These are phyloP conservation scores for Oidium heveae DNA, from an alignment of 2,329 filamentous ascomycete genomes.

Conservation along the genomic window DNA sequence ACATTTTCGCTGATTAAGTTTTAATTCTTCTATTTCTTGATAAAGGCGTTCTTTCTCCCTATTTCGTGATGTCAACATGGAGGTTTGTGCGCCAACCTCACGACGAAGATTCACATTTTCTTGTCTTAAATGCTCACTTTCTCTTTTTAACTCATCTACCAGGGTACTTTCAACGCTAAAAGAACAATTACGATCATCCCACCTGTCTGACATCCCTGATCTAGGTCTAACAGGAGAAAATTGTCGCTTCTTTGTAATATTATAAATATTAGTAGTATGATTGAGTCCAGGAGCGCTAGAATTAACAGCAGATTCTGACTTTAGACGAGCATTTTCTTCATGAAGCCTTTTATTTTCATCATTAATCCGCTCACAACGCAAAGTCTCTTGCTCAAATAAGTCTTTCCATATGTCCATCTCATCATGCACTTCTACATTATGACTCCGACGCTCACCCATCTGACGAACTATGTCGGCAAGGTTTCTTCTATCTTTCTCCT, in stretches of 20 bases:
- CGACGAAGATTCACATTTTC: conserved; percentile 82
- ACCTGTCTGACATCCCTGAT: conserved; percentile 19
- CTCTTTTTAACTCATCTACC: conserved; percentile 47
- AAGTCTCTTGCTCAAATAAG: conserved; percentile 74
- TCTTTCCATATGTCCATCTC: conserved; percentile 83
- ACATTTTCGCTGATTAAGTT: conserved; percentile 57
- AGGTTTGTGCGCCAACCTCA: conserved; percentile 85
- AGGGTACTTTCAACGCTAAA: conserved; percentile 38
- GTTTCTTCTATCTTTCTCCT: conserved; percentile 66
- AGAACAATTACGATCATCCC: conserved; percentile 24
- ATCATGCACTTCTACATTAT: conserved; percentile 25
- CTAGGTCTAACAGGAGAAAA: conserved; percentile 21
- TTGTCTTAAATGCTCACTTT: conserved; percentile 54
- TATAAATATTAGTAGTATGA: conserved; percentile 41
- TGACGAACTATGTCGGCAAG: conserved; percentile 58
- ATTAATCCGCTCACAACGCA: conserved; percentile 67
- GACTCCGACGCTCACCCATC: conserved; percentile 26
- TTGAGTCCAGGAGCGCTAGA: conserved; percentile 18
- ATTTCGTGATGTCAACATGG: conserved; percentile 89
- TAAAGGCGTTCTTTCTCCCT: conserved; percentile 86
- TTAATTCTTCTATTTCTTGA: conserved; percentile 91
- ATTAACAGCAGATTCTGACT: conserved; percentile 24
- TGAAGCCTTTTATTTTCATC: conserved; percentile 66
- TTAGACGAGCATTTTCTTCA: conserved; percentile 58
- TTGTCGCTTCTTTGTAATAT: conserved; percentile 31